Evolutionary conservation across 306 rosid genomes (phyloP).

Genomic region (Mimosa pudica): DNA sequence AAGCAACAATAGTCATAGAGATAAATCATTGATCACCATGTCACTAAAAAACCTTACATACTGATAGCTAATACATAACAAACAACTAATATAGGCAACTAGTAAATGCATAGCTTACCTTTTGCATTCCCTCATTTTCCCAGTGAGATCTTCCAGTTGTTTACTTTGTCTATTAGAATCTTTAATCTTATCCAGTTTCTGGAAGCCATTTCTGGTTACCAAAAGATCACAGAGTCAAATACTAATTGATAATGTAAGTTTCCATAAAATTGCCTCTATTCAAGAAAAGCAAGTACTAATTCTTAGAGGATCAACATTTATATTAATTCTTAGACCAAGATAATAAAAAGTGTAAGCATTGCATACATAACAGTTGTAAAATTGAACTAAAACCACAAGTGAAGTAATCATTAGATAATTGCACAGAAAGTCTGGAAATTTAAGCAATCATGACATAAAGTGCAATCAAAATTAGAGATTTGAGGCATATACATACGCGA

Average conservation of each 20-base stretch:
- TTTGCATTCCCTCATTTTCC: conserved; percentile 95
- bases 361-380: not conserved
- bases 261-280: conserved; percentile 19
- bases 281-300: conserved; percentile 9
- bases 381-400: not conserved
- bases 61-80: conserved; percentile 17
- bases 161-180: conserved; percentile 92
- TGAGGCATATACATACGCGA: conserved; percentile 61
- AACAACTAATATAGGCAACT: conserved; percentile 10
- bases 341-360: conserved; percentile 13
- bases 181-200: conserved; percentile 90
- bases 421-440: not conserved
- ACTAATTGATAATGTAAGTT: not conserved
- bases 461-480: not conserved
- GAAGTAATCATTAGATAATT: not conserved
- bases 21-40: not conserved
- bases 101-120: conserved; percentile 48
- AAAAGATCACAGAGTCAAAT: conserved; percentile 33
- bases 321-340: not conserved
- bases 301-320: conserved; percentile 15
- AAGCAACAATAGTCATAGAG: too few species aligned
- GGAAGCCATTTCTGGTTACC: conserved; percentile 89
- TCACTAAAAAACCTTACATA: not conserved
- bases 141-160: conserved; percentile 95
- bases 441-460: conserved; percentile 25